Base-by-base conservation (phyloP, 345 rosid species). In the Sonneratia alba region DNA sequence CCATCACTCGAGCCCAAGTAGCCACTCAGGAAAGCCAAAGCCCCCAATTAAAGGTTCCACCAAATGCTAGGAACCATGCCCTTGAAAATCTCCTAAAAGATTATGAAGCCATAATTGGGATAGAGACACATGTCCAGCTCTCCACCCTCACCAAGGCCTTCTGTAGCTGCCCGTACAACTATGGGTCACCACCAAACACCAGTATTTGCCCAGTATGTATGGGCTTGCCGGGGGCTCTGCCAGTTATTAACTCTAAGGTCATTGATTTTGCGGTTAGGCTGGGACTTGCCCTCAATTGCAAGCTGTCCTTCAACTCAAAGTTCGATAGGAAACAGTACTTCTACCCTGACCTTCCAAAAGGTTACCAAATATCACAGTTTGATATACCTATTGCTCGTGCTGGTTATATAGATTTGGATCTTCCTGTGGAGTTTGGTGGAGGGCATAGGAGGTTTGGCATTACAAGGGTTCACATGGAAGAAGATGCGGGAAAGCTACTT, bases 391-490 rank as follows among this genome's bases (percentile, higher is more conserved):
- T 95, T 78, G 97, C 97, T 9, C 71, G 80, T 59, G 84, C 84
- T 36, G 99, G 99, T 36, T 79, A 79, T 69, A 71, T 95, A 74
- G 97, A 95, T 77, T 77, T 91, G 84, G 97, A 95, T 79, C 83
- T 95, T 66, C 97, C 97, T 0, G 75, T 91, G 72, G 99, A 95
- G 74, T 87, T 85, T 83, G 96, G 98, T 72, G 96, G 98, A 68
- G 96, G 96, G 14, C 97, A 90, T 48, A 86, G 84, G 87, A 86
- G 86, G 74, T 94, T 94, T 74, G 97, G 97, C 73, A 81, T 91
- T 73, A 94, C 99, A 61, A 85, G 97, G 77, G 91, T 94, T 87
- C 97, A 91, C 80, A 91, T 94, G 96, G 98, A 94, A 81, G 98
- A 94, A 81, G 98, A 94, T 84, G 97, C 97, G 10, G 97, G 97